phyloP scores from a whole-genome alignment of 306 rosid species.

The Cucumis cinereus region DNA sequence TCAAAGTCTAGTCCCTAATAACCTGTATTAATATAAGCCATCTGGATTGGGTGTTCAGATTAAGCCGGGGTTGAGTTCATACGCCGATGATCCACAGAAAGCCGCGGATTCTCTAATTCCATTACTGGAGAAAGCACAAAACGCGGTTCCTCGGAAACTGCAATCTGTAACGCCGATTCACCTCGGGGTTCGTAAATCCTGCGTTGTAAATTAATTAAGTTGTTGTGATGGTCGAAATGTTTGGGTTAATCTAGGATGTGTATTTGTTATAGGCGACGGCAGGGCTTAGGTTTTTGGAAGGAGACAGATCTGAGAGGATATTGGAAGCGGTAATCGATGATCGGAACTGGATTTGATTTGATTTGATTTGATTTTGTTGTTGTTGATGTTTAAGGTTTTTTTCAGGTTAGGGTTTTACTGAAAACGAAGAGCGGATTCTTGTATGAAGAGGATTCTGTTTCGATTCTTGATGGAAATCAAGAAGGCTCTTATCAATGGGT shows the following conservation, averaged over 20 bases:
- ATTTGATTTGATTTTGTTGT: background rate
- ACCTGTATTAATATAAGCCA: background rate
- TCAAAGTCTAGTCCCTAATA: background rate
- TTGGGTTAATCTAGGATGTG: background rate
- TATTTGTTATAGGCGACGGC: conserved; percentile 78
- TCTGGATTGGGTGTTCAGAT: background rate
- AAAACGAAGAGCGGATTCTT: conserved; percentile 42
- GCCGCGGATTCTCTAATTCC: conserved; percentile 61
- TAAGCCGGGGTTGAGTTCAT: conserved; percentile 69
- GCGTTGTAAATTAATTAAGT: background rate
- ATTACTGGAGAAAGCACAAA: conserved; percentile 54
- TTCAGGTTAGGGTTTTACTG: conserved; percentile 71
- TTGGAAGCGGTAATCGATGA: conserved; percentile 60
- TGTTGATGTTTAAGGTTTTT: background rate
- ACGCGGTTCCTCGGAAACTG: conserved; percentile 55
- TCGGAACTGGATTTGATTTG: background rate
- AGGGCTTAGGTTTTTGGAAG: conserved; percentile 69
- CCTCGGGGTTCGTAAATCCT: conserved; percentile 58
- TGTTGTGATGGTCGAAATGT: background rate
- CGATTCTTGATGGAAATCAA: conserved; percentile 79
- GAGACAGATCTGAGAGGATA: conserved; percentile 68
- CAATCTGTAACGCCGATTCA: conserved; percentile 70
- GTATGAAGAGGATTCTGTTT: conserved; percentile 42
- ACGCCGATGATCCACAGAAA: conserved; percentile 46
- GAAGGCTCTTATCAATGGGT: conserved; percentile 98